Evolutionary conservation across 352 stramenopile species (phyloP), one percentile per base, ranked within the genome.

Genomic region (Pythium utonaiense): DNA sequence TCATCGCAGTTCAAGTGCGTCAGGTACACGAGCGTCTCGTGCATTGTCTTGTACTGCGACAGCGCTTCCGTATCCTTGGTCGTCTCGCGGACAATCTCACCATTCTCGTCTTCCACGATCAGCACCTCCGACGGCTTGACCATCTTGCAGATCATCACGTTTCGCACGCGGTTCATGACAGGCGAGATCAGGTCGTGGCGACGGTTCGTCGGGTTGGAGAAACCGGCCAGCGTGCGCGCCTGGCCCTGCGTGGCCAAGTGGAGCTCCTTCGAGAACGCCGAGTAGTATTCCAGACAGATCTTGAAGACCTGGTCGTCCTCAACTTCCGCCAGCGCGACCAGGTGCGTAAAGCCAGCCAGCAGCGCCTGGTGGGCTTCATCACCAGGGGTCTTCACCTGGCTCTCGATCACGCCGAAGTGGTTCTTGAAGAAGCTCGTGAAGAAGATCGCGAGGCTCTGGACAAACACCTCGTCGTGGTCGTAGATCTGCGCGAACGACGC

Each of bases 21-120:
- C 53, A 99, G 84, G 77, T 99, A 99, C 48, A 99, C 97, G 6
- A 99, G 77, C 13, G 94, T 98, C 78, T 99, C 97, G 58, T 98
- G 85, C 97, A 99, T 99, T 8, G 95, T 99, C 82, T 99, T 99
- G 80, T 99, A 99, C 83, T 99, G 96, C 30, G 96, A 98, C 64
- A 99, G 95, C 1, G 97, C 97, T 71, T 99, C 97, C 8, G 97
- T 99, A 69, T 99, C 97, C 77, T 99, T 99, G 17, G 94, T 99
- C n/a, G 92, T 98, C 77, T 99, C 96, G 28, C 96, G 86, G 33
- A 97, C 87, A 57, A 98, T 95, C 58, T 96, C 96, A 28, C 98
- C 98, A 71, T 99, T 99, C 56, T 99, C 98, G 68, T 99, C 97
- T 74, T 99, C 97, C 1, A 99, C 97, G 67, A 99, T 98, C 42